These are phyloP conservation scores for Diplodia mutila DNA, from an alignment of 2,329 filamentous ascomycete species.

Conservation along the genomic window DNA sequence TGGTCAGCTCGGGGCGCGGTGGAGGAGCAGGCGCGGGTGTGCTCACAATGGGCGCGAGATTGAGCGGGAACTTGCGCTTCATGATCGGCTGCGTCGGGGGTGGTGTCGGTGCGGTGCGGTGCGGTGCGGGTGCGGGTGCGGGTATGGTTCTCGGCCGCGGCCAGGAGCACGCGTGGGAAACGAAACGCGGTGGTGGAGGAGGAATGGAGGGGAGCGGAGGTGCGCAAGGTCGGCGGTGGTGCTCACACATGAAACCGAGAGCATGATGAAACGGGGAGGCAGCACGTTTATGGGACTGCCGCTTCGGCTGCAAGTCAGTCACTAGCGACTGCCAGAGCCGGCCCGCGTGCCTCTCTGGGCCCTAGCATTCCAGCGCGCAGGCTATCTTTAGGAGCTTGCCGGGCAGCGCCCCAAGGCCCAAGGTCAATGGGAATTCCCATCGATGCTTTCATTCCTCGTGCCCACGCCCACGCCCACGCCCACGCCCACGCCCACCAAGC, in stretches of 20 bases:
- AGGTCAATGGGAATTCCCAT: background rate
- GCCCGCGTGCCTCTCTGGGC: constrained; percentile 12
- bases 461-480: too few relatives aligned
- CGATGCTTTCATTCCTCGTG: background rate
- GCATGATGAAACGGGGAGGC: constrained; percentile 16
- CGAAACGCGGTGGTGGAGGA: constrained; percentile 7
- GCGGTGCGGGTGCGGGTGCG: background rate
- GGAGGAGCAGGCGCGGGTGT: too few relatives aligned
- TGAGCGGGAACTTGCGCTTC: constrained; percentile 52
- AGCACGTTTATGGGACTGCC: constrained; percentile 17
- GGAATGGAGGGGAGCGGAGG: constrained; percentile 18
- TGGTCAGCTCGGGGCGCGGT: background rate
- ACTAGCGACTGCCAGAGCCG: background rate
- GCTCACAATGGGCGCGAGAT: constrained; percentile 45
- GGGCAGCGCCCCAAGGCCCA: background rate
- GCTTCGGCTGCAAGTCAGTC: constrained; percentile 17
- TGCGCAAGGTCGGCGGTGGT: constrained; percentile 12
- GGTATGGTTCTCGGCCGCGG: constrained; percentile 1
- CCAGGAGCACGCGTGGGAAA: constrained; percentile 11
- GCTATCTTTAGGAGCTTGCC: constrained; percentile 21
- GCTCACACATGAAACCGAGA: constrained; percentile 21
- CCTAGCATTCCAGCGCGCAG: constrained; percentile 3
- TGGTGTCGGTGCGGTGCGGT: background rate
- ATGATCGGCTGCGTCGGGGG: constrained; percentile 31
- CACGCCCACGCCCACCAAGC: too few relatives aligned